phyloP scores from a whole-genome alignment of 768 basidiomycete genomes.

The Auricularia cornea region DNA sequence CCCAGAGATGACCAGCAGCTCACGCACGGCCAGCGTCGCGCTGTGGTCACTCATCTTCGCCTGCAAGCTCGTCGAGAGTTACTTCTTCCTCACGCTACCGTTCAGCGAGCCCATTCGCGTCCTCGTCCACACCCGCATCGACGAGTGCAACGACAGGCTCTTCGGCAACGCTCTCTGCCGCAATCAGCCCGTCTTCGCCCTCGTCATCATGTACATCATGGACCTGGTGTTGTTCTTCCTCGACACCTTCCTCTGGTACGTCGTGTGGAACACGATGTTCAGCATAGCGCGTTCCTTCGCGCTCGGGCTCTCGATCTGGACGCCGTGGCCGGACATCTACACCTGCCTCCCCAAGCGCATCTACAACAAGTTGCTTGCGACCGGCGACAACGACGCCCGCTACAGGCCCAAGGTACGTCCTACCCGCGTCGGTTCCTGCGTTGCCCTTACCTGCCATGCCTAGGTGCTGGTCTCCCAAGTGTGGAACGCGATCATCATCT shows the following conservation, averaged over 20 bases:
- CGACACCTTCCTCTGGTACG: slow-evolving; percentile 99
- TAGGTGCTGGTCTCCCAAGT: slow-evolving; percentile 94
- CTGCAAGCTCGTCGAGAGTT: slow-evolving; percentile 96
- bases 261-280: slow-evolving; percentile 97
- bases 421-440: not conserved
- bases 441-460: not conserved
- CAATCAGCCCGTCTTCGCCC: slow-evolving; percentile 89
- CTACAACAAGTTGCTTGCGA: slow-evolving; percentile 93
- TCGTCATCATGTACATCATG: slow-evolving; percentile 99
- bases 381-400: slow-evolving; percentile 97
- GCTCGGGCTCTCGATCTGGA: slow-evolving; percentile 96
- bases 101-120: slow-evolving; percentile 94
- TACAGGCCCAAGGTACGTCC: slow-evolving; percentile 88
- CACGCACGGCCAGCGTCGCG: slow-evolving; percentile 74
- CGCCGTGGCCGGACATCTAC: slow-evolving; percentile 97
- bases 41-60: slow-evolving; percentile 90
- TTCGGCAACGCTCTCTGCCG: slow-evolving; percentile 77
- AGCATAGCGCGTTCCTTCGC: slow-evolving; percentile 84
- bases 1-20: slow-evolving; percentile 59
- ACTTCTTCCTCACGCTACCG: slow-evolving; percentile 96
- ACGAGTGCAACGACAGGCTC: slow-evolving; percentile 76
- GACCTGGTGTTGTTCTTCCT: slow-evolving; percentile 96
- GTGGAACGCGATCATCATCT: slow-evolving; percentile 99
- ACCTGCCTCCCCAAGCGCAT: slow-evolving; percentile 95
- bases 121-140: slow-evolving; percentile 93